These are phyloP conservation scores for Fomes fomentarius DNA, from an alignment of 1,284 basidiomycete species.

Conservation along the genomic window DNA sequence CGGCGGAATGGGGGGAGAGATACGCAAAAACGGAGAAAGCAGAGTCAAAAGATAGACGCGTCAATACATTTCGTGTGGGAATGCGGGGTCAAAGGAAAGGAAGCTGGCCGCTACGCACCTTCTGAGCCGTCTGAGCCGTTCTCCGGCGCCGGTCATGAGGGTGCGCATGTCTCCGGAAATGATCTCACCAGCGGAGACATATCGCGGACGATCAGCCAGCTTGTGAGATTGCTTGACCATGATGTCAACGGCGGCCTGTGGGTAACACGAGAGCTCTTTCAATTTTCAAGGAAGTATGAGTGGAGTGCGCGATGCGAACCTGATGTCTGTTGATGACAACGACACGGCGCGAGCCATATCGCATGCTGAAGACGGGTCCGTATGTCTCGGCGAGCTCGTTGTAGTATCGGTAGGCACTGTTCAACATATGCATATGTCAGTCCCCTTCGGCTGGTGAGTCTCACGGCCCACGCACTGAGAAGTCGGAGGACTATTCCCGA, in stretches of 20 bases:
- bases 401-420: slow-evolving; percentile 16
- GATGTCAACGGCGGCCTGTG: slow-evolving; percentile 25
- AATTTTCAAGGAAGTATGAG: too few relatives aligned
- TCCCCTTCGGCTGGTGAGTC: too few relatives aligned
- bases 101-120: slow-evolving; percentile 19
- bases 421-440: not conserved
- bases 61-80: not conserved
- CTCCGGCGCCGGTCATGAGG: slow-evolving; percentile 18
- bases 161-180: slow-evolving; percentile 23
- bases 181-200: slow-evolving; percentile 22
- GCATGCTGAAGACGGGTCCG: slow-evolving; percentile 23
- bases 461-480: slow-evolving; percentile 12
- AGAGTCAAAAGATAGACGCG: not conserved
- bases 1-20: not conserved
- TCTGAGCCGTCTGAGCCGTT: slow-evolving; percentile 21
- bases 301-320: slow-evolving; percentile 13
- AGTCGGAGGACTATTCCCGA: slow-evolving; percentile 19
- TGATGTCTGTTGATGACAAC: slow-evolving; percentile 22
- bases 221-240: slow-evolving; percentile 25
- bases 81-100: not conserved
- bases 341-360: slow-evolving; percentile 23
- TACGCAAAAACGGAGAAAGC: not conserved
- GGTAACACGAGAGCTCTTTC: too few relatives aligned
- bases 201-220: slow-evolving; percentile 23
- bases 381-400: slow-evolving; percentile 22